phyloP scores from a whole-genome alignment of 2,329 filamentous ascomycete species.

The Penicillium freii region DNA sequence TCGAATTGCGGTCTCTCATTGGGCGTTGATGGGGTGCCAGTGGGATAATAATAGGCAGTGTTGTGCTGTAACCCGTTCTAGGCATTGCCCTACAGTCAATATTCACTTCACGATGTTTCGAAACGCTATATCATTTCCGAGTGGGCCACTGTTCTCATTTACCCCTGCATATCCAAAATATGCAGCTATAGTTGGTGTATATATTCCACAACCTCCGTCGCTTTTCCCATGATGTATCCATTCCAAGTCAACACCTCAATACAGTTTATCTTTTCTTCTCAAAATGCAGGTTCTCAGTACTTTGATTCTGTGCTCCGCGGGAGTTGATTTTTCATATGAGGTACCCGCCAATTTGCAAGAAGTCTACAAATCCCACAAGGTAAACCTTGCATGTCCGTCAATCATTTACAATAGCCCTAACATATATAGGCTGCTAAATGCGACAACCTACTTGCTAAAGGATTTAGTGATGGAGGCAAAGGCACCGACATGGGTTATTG shows the following conservation, averaged over 20 bases:
- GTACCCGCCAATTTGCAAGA: constrained; percentile 19
- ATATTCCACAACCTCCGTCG: not conserved
- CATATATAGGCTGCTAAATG: constrained; percentile 17
- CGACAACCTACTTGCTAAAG: constrained; percentile 17
- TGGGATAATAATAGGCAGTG: not conserved
- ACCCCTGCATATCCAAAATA: not conserved
- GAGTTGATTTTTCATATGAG: constrained; percentile 12
- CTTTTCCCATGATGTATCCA: not conserved
- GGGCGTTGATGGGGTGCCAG: not conserved
- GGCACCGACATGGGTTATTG: constrained; percentile 43
- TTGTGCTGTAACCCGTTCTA: not conserved
- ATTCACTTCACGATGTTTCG: not conserved
- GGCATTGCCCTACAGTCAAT: not conserved
- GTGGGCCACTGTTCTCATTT: not conserved
- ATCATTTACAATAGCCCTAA: not conserved
- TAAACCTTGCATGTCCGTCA: not conserved
- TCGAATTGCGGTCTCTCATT: not conserved
- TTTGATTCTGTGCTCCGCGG: not conserved
- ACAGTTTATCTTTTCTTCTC: not conserved
- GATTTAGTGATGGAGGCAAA: constrained; percentile 4
- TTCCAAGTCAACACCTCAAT: not conserved
- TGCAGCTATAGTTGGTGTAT: not conserved
- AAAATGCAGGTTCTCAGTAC: not conserved
- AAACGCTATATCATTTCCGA: not conserved
- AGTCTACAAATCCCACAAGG: constrained; percentile 23